Evolutionary conservation across 495 filamentous ascomycete species (phyloP).

Genomic region (Penicillium diatomitis): DNA sequence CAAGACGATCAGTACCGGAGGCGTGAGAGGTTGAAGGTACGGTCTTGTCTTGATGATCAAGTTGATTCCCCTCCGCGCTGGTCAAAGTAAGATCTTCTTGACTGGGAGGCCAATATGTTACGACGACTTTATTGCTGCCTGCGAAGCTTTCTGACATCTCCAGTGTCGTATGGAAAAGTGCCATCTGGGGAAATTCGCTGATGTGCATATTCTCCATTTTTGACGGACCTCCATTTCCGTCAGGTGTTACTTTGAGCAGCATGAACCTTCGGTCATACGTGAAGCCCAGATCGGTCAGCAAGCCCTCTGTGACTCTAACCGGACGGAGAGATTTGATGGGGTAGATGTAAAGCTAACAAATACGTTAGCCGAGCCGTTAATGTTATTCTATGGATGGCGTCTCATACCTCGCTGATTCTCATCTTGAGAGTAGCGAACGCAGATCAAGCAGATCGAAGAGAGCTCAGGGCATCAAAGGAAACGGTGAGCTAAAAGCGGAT

Average conservation of each 20-base stretch:
- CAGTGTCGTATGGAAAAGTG: conserved; percentile 57
- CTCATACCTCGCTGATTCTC: conserved; percentile 35
- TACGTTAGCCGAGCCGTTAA: neutral
- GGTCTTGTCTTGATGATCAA: too few species aligned
- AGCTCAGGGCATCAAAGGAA: neutral
- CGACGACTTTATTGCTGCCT: conserved; percentile 35
- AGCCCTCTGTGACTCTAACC: conserved; percentile 44
- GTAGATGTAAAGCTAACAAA: conserved; percentile 65
- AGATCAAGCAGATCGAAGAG: too few species aligned
- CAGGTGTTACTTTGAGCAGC: conserved; percentile 48
- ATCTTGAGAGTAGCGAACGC: conserved; percentile 6
- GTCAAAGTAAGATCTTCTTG: neutral
- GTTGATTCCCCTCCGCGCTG: too few species aligned
- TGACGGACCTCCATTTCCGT: conserved; percentile 16
- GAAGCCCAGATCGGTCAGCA: conserved; percentile 58
- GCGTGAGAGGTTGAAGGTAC: too few species aligned
- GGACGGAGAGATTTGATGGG: conserved; percentile 80
- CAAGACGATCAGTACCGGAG: conserved; percentile 16
- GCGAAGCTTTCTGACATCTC: conserved; percentile 18
- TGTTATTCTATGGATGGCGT: too few species aligned
- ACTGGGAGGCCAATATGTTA: conserved; percentile 42
- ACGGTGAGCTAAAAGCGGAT: too few species aligned
- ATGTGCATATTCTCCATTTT: conserved; percentile 60
- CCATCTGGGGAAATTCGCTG: conserved; percentile 51
- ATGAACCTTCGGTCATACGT: conserved; percentile 71